A percentile compares a stretch with the other conserved stretches of the same genome.
Evolutionary conservation across 1,139 yeast species (phyloP).

Genomic region (Geotrichum restrictum): DNA sequence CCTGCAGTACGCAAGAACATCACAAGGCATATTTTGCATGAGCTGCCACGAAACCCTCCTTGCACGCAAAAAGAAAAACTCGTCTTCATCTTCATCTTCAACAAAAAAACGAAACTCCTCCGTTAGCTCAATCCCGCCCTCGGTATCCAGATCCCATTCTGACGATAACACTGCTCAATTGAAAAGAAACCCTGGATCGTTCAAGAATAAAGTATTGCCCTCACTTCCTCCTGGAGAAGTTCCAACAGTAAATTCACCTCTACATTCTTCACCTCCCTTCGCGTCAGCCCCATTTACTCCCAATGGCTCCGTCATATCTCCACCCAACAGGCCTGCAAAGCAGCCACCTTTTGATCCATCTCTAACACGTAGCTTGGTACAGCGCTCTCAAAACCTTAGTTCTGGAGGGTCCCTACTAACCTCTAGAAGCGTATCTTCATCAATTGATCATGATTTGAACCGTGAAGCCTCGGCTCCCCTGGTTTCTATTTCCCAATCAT

Average conservation of each 20-base stretch:
- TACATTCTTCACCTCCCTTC: background rate
- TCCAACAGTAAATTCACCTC: background rate
- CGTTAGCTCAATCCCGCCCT: constrained; percentile 12
- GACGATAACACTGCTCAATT: constrained; percentile 1
- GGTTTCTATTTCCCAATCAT: constrained; percentile 17
- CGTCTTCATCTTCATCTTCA: constrained; percentile 3
- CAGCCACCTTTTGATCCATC: constrained; percentile 18
- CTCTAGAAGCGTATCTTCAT: background rate
- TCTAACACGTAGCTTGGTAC: background rate
- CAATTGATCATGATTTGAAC: background rate
- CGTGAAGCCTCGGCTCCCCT: constrained; percentile 14
- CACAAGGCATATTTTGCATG: constrained; percentile 92
- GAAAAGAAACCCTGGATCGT: constrained; percentile 1
- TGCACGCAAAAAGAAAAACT: constrained; percentile 49
- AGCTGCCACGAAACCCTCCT: constrained; percentile 81
- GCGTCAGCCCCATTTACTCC: constrained; percentile 3
- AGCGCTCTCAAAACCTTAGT: background rate
- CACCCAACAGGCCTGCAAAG: constrained; percentile 13
- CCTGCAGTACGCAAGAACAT: constrained; percentile 85
- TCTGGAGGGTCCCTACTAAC: background rate
- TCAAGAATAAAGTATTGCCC: constrained; percentile 32
- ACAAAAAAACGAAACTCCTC: constrained; percentile 3
- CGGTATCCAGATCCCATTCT: background rate
- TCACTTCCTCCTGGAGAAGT: constrained; percentile 27
- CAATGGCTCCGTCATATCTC: constrained; percentile 2